Percentiles rank a stretch among this genome's conserved stretches.
Conservation (phyloP, 768 basidiomycete genomes). For the Floccularia luteovirens region DNA sequence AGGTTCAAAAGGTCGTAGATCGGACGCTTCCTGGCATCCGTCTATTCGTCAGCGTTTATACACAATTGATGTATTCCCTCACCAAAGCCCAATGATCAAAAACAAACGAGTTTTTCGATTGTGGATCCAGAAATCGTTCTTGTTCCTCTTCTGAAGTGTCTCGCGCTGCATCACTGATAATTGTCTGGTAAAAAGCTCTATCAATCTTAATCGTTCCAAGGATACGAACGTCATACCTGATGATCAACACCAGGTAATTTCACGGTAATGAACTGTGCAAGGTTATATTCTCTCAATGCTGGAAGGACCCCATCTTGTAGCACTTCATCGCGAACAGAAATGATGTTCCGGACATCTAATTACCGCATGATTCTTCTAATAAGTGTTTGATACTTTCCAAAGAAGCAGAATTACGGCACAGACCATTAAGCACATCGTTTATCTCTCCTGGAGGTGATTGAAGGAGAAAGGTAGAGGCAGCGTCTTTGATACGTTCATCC, state of each 20-base stretch:
- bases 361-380: background rate
- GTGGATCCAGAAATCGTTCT: slow-evolving; percentile 79
- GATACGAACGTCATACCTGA: slow-evolving; percentile 43
- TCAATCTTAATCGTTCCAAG: slow-evolving; percentile 8
- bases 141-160: slow-evolving; percentile 29
- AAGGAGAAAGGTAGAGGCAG: slow-evolving; percentile 72
- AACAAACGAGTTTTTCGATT: slow-evolving; percentile 67
- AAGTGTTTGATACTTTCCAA: background rate
- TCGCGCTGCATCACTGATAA: slow-evolving; percentile 70
- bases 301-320: slow-evolving; percentile 74
- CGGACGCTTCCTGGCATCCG: slow-evolving; percentile 61
- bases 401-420: slow-evolving; percentile 8
- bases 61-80: slow-evolving; percentile 15
- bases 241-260: slow-evolving; percentile 74
- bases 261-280: slow-evolving; percentile 80
- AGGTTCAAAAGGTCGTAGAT: slow-evolving; percentile 55
- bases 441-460: slow-evolving; percentile 96
- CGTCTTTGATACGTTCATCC: slow-evolving; percentile 57
- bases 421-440: slow-evolving; percentile 92
- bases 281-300: slow-evolving; percentile 78
- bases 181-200: slow-evolving; percentile 46
- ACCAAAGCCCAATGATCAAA: slow-evolving; percentile 87
- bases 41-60: slow-evolving; percentile 6
- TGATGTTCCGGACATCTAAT: slow-evolving; percentile 84
- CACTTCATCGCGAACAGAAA: slow-evolving; percentile 79